Conservation (phyloP, 2,329 filamentous ascomycete species). For the Pleurostoma richardsiae region DNA sequence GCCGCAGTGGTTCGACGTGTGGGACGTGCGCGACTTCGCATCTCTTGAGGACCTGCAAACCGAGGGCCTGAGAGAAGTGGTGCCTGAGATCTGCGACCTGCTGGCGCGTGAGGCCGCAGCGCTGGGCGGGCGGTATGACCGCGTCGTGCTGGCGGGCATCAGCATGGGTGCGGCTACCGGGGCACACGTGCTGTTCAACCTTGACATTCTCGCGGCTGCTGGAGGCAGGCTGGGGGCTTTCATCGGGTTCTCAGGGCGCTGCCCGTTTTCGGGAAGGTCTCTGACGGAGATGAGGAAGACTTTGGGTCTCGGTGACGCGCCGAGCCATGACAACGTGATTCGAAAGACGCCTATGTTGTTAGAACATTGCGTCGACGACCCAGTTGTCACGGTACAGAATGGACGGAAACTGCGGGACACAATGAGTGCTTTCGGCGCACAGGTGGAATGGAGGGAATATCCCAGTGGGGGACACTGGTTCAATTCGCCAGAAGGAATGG, state of each 20-base stretch:
- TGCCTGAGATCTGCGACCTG: conserved; percentile 23
- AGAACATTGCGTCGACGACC: conserved; percentile 39
- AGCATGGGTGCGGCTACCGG: conserved; percentile 39
- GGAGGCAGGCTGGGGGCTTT: conserved; percentile 22
- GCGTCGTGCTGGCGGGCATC: conserved; percentile 38
- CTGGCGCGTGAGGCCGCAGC: conserved; percentile 25
- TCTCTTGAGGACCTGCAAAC: conserved; percentile 37
- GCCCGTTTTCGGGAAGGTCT: conserved; percentile 25
- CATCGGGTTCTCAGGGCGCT: conserved; percentile 30
- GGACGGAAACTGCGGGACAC: conserved; percentile 26
- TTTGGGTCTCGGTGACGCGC: conserved; percentile 18
- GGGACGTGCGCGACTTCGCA: conserved; percentile 31
- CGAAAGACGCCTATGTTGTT: conserved; percentile 36
- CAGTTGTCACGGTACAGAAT: conserved; percentile 28
- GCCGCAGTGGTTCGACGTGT: conserved; percentile 49
- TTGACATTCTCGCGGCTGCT: conserved; percentile 15
- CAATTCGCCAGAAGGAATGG: conserved; percentile 33
- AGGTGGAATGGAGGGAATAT: conserved; percentile 34
- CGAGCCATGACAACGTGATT: conserved; percentile 23
- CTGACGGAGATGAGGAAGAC: conserved; percentile 19
- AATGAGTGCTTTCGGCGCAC: conserved; percentile 26
- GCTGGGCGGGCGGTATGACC: conserved; percentile 29
- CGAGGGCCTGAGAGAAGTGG: conserved; percentile 31
- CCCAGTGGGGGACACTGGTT: conserved; percentile 36
- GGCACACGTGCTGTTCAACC: conserved; percentile 28